Conservation (phyloP, 345 rosid species). For the Dimocarpus longan region DNA sequence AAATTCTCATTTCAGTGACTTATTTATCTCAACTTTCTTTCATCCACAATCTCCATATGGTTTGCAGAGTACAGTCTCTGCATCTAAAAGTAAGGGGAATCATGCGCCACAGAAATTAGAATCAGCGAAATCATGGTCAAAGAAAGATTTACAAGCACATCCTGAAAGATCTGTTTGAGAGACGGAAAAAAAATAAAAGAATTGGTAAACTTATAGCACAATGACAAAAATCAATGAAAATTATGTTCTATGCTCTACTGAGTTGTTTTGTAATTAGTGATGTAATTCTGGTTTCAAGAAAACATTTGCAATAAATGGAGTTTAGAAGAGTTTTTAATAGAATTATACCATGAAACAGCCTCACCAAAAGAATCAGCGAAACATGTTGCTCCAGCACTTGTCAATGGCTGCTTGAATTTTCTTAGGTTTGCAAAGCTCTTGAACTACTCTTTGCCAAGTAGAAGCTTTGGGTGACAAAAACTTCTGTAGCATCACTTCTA, state of each 20-base stretch:
- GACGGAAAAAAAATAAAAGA: neutral
- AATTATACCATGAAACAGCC: neutral
- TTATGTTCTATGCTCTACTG: neutral
- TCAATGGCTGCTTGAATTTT: conserved; percentile 63
- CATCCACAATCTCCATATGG: neutral
- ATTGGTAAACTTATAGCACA: neutral
- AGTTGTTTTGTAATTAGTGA: neutral
- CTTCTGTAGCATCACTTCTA: conserved; percentile 77
- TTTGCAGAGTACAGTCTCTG: neutral
- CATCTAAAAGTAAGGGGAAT: neutral
- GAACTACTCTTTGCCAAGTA: conserved; percentile 70
- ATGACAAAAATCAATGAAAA: neutral
- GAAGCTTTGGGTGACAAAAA: conserved; percentile 59
- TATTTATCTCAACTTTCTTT: neutral
- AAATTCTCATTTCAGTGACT: neutral
- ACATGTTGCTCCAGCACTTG: conserved; percentile 63
- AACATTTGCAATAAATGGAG: neutral
- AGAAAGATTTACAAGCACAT: neutral
- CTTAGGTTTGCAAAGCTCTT: conserved; percentile 67
- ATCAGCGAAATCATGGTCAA: neutral
- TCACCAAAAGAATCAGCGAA: conserved; percentile 38
- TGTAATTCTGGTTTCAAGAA: neutral
- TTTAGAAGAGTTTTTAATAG: neutral
- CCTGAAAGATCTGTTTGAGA: neutral
- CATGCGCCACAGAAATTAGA: neutral